Evolutionary conservation across 805 yeast species (phyloP).

Genomic region (Isabelozyma gotoi): DNA sequence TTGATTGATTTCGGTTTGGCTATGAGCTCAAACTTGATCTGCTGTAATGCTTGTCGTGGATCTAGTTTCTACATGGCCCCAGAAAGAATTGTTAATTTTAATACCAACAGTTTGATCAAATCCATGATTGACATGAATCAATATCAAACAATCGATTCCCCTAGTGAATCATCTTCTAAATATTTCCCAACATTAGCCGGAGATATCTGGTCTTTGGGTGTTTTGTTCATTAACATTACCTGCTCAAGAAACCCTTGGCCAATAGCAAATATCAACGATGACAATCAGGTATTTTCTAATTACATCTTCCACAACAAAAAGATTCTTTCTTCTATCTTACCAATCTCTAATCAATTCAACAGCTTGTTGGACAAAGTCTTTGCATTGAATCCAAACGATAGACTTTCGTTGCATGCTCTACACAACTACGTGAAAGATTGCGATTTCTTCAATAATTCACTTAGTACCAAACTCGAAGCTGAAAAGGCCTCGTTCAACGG

Average conservation of each 20-base stretch:
- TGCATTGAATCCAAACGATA: conserved; percentile 47
- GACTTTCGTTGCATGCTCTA: conserved; percentile 42
- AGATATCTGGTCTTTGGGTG: conserved; percentile 82
- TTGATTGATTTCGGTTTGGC: conserved; percentile 92
- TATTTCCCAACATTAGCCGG: conserved; percentile 71
- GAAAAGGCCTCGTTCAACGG: conserved; percentile 5
- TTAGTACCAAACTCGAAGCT: background rate
- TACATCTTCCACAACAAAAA: conserved; percentile 52
- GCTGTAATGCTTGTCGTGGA: conserved; percentile 79
- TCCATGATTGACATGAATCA: conserved; percentile 30
- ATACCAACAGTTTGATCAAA: conserved; percentile 26
- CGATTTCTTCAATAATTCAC: conserved; percentile 30
- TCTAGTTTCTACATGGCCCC: conserved; percentile 93
- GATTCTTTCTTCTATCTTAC: conserved; percentile 65
- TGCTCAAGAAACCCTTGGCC: conserved; percentile 92
- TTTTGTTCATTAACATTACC: conserved; percentile 74
- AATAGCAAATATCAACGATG: conserved; percentile 64
- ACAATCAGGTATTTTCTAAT: conserved; percentile 54
- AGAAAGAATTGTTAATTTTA: conserved; percentile 60
- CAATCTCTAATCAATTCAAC: conserved; percentile 66
- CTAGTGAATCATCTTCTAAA: conserved; percentile 21
- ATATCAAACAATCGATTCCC: conserved; percentile 14
- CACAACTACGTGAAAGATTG: conserved; percentile 33
- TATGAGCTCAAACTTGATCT: conserved; percentile 53
- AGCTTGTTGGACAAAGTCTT: conserved; percentile 47